Evolutionary conservation across 495 filamentous ascomycete species (phyloP).

Genomic region (Penicillium mononematosum): DNA sequence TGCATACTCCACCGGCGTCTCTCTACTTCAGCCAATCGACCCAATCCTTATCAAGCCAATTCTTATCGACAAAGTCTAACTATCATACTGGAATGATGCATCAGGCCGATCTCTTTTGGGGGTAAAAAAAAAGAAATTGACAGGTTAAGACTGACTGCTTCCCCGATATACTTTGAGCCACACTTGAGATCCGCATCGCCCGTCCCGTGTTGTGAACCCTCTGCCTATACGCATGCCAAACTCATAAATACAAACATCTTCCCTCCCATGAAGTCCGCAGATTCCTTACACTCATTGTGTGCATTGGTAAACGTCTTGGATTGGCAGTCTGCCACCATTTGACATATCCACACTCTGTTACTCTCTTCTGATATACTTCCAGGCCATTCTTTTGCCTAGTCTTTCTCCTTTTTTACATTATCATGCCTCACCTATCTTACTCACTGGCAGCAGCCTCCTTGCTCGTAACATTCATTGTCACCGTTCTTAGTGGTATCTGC

Average conservation of each 20-base stretch:
- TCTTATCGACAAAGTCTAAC: slow-evolving; percentile 21
- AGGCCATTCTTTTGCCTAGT: slow-evolving; percentile 2
- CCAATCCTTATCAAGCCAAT: neutral
- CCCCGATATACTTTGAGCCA: slow-evolving; percentile 28
- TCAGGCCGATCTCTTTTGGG: slow-evolving; percentile 21
- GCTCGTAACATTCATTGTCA: slow-evolving; percentile 29
- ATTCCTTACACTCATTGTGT: slow-evolving; percentile 14
- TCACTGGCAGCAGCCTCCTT: slow-evolving; percentile 30
- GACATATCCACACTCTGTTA: slow-evolving; percentile 10
- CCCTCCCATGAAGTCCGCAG: slow-evolving; percentile 1
- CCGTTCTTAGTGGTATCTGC: slow-evolving; percentile 37
- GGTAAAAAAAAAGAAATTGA: slow-evolving; percentile 11
- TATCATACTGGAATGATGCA: slow-evolving; percentile 23
- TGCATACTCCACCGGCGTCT: slow-evolving; percentile 1
- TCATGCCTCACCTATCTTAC: slow-evolving; percentile 26
- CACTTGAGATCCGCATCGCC: slow-evolving; percentile 19
- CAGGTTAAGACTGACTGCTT: slow-evolving; percentile 16
- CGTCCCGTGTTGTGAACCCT: slow-evolving; percentile 21
- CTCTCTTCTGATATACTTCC: slow-evolving; percentile 6
- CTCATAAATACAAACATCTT: slow-evolving; percentile 20
- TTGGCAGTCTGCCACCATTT: slow-evolving; percentile 11
- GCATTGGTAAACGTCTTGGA: slow-evolving; percentile 14
- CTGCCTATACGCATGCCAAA: slow-evolving; percentile 15
- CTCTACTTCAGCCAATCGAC: slow-evolving; percentile 8
- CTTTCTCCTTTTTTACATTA: slow-evolving; percentile 5